A percentile compares a stretch with the other conserved stretches of the same genome.
Evolutionary conservation across 306 rosid species (phyloP).

Genomic region (Sechiopsis laciniata): DNA sequence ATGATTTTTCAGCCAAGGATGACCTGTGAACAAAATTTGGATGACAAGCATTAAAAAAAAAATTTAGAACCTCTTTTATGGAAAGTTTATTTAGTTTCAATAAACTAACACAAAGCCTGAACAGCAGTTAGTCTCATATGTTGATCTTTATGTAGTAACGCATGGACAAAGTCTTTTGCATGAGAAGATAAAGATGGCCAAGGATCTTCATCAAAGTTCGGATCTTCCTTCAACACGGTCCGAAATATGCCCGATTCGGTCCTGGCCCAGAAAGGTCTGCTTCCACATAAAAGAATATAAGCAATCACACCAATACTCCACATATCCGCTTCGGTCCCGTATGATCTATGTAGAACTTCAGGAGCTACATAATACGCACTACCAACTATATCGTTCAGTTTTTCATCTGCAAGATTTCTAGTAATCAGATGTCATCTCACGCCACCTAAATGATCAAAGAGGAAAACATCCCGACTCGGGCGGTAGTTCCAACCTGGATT

Average conservation of each 20-base stretch:
- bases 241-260: too few species aligned
- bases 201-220: too few species aligned
- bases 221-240: too few species aligned
- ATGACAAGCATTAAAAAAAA: not conserved
- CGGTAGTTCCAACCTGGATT: constrained; percentile 53
- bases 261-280: too few species aligned
- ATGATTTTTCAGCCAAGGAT: constrained; percentile 63
- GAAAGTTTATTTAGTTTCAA: not conserved
- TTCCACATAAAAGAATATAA: too few species aligned
- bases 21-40: constrained; percentile 42
- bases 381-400: too few species aligned
- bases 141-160: constrained; percentile 62
- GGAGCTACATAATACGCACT: too few species aligned
- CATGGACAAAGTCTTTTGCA: constrained; percentile 69
- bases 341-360: too few species aligned
- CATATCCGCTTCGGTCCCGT: too few species aligned
- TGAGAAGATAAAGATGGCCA: constrained; percentile 39
- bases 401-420: constrained; percentile 7
- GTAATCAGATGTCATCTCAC: not conserved
- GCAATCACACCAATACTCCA: too few species aligned
- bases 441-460: not conserved
- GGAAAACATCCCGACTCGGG: not conserved
- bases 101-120: constrained; percentile 63
- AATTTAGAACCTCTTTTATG: not conserved
- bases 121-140: constrained; percentile 72